Base-by-base conservation (phyloP, 1,284 basidiomycete genomes). In the Fomitiporia mediterranea region DNA sequence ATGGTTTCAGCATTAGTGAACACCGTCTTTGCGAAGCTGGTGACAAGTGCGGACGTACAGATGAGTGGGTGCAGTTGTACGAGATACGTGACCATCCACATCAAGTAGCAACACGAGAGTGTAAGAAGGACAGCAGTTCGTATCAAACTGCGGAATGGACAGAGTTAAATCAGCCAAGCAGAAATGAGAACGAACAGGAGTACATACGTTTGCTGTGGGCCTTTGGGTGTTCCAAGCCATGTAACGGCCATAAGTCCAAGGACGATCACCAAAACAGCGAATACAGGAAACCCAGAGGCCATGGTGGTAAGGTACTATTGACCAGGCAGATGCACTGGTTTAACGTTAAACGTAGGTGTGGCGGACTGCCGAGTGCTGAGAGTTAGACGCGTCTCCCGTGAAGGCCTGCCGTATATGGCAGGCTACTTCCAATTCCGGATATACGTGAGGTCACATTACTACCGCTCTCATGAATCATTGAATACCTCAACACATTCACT, bases 71-170 rank as follows among this genome's bases (percentile, higher is more conserved):
- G 84, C 51, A 96, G 70, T 69, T 97, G 94, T 0, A 91, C 91
- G 66, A 96, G 78, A 69, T 95, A 97, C 5, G 94, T 94, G 67
- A 95, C 83, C 70, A 88, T 88, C 94, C 94, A 97, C 86, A 97
- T 89, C 63, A 97, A 79, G 74, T 94, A 97, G 72, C 89, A 94
- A 60, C 82, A 87, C 3, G 83, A 74, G 17, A 96, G 70, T 1
- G 89, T 80, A 57, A 97, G 81, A 71, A 91, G 76, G 46, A 91
- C 67, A 60, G 80, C 80, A 4, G 91, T 89, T 65, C 94, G 86
- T 62, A 94, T 78, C 43, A 94, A 80, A 57, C 94, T 97, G 71
- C 35, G 40, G 48, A 23, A 38, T 42, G 2, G 39, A 17, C 17
- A 40, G 8, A 5, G 44, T 9, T 40, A 40, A 9, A 30, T 50